These are phyloP conservation scores for Fusarium sp. DNA, from an alignment of 2,329 filamentous ascomycete genomes.

Conservation along the genomic window DNA sequence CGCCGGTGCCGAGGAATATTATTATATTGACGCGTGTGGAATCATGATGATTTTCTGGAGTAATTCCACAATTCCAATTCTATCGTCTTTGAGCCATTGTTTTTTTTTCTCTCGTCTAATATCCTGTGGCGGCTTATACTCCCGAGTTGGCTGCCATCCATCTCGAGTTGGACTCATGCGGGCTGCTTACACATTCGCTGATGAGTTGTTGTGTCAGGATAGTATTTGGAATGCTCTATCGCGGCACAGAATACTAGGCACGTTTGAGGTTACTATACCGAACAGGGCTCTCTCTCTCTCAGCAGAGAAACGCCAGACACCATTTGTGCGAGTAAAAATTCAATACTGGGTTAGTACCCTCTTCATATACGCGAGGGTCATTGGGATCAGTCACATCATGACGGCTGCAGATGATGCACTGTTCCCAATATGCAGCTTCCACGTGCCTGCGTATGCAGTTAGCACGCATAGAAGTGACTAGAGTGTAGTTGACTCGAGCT, in stretches of 20 bases:
- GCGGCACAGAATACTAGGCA: neutral
- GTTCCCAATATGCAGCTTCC: slow-evolving; percentile 6
- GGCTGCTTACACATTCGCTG: slow-evolving; percentile 8
- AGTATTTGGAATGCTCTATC: neutral
- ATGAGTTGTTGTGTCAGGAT: neutral
- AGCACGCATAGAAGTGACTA: neutral
- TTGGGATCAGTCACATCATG: slow-evolving; percentile 11
- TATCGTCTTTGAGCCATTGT: neutral
- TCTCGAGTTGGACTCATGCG: neutral
- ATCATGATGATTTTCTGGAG: slow-evolving; percentile 14
- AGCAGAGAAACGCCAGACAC: neutral
- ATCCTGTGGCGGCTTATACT: neutral
- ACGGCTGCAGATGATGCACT: slow-evolving; percentile 12
- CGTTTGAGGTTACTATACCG: neutral
- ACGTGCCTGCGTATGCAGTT: slow-evolving; percentile 16
- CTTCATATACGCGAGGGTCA: neutral
- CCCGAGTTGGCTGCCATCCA: neutral
- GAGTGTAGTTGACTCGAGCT: neutral
- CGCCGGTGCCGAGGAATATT: neutral
- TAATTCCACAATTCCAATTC: neutral
- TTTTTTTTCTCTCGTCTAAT: neutral
- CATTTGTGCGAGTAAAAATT: neutral
- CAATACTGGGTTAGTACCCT: neutral
- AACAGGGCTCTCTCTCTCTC: neutral
- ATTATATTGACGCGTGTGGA: slow-evolving; percentile 4